phyloP scores from a whole-genome alignment of 2,329 filamentous ascomycete species.

The Pseudocercospora macadamiae region DNA sequence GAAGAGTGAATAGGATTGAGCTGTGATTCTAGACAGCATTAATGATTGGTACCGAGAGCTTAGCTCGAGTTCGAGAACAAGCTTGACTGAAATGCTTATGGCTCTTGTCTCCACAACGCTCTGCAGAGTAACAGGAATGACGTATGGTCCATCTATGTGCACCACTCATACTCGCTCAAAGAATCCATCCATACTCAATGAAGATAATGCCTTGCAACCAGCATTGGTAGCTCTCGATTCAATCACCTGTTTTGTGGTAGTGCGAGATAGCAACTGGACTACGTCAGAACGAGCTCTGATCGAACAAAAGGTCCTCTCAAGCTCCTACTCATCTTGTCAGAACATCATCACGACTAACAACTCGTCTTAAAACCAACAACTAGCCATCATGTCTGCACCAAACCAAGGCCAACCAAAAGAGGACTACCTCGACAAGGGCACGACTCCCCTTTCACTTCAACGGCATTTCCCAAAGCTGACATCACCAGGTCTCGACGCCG shows the following conservation, averaged over 20 bases:
- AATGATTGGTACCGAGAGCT: neutral
- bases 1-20: neutral
- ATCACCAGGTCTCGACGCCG: slow-evolving; percentile 24
- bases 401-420: slow-evolving; percentile 20
- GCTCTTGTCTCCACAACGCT: neutral
- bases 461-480: neutral
- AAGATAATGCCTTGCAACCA: neutral
- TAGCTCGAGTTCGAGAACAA: neutral
- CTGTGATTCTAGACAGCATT: too few relatives aligned
- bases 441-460: neutral
- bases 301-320: neutral
- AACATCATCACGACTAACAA: neutral
- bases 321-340: neutral
- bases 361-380: neutral
- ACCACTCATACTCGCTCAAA: neutral
- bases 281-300: neutral
- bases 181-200: neutral
- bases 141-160: neutral
- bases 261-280: too few relatives aligned
- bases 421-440: slow-evolving; percentile 38
- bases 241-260: too few relatives aligned
- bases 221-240: neutral
- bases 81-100: neutral
- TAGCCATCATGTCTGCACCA: neutral
- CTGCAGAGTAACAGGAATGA: neutral